Percentiles rank a stretch among this genome's conserved stretches.
phyloP scores from a whole-genome alignment of 495 filamentous ascomycete species.

The Hapsidospora chrysogenum region DNA sequence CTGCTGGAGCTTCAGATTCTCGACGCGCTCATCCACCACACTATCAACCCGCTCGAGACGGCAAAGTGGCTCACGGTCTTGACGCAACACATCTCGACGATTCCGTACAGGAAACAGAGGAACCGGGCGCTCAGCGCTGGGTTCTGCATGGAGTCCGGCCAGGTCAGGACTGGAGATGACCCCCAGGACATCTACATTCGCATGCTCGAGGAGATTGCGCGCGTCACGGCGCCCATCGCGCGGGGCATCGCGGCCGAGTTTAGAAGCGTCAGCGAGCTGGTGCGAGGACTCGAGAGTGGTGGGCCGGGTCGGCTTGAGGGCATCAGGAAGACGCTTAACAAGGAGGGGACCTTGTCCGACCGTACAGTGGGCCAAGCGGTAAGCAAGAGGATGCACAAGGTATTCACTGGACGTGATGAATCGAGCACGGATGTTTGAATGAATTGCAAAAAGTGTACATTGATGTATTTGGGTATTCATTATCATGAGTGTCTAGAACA shows the following conservation, averaged over 20 bases:
- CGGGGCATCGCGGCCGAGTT: slow-evolving; percentile 52
- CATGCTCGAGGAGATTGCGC: slow-evolving; percentile 64
- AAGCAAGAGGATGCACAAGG: slow-evolving; percentile 57
- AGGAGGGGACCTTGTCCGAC: slow-evolving; percentile 47
- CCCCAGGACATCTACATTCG: slow-evolving; percentile 52
- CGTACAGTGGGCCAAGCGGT: slow-evolving; percentile 48
- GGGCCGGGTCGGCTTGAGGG: slow-evolving; percentile 46
- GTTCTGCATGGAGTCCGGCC: slow-evolving; percentile 74
- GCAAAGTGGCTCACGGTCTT: slow-evolving; percentile 66
- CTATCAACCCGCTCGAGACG: slow-evolving; percentile 40
- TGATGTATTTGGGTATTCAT: too few relatives aligned
- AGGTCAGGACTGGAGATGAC: slow-evolving; percentile 58
- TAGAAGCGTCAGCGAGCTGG: slow-evolving; percentile 36
- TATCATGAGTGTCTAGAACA: too few relatives aligned
- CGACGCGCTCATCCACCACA: slow-evolving; percentile 55
- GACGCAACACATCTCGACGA: slow-evolving; percentile 64
- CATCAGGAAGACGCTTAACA: slow-evolving; percentile 50
- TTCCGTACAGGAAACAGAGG: slow-evolving; percentile 44
- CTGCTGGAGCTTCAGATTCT: slow-evolving; percentile 61
- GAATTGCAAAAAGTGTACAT: too few relatives aligned
- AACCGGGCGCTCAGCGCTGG: slow-evolving; percentile 30
- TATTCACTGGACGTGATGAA: slow-evolving; percentile 55
- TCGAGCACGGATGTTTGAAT: slow-evolving; percentile 48
- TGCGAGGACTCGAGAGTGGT: slow-evolving; percentile 36
- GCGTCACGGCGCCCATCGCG: slow-evolving; percentile 58